These are phyloP conservation scores for Metschnikowia orientalis DNA, from an alignment of 805 yeast genomes.

Conservation along the genomic window DNA sequence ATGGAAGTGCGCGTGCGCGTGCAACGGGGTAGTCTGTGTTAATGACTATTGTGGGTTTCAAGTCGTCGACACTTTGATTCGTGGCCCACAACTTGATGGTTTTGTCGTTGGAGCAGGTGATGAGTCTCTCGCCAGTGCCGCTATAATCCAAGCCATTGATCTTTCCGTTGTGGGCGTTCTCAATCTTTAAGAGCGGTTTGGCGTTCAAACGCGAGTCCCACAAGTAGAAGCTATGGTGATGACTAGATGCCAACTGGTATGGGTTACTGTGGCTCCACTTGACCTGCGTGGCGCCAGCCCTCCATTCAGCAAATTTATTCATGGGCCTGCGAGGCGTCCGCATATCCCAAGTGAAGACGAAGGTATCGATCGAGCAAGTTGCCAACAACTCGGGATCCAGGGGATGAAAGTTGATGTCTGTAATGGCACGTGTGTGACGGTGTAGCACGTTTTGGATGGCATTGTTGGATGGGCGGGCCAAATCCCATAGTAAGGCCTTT, in stretches of 20 bases:
- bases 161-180: constrained; percentile 73
- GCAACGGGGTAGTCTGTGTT: constrained; percentile 80
- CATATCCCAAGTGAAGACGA: constrained; percentile 86
- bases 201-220: constrained; percentile 92
- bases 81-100: constrained; percentile 48
- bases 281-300: constrained; percentile 91
- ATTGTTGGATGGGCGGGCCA: constrained; percentile 60
- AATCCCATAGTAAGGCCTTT: constrained; percentile 92
- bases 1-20: constrained; percentile 83
- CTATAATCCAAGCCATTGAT: constrained; percentile 88
- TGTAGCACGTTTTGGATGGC: constrained; percentile 88
- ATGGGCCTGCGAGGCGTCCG: constrained; percentile 73
- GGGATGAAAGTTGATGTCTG: constrained; percentile 93
- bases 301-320: constrained; percentile 85
- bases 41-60: constrained; percentile 52
- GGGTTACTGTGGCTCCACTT: constrained; percentile 84
- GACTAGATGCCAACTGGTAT: constrained; percentile 77
- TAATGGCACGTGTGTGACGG: constrained; percentile 87
- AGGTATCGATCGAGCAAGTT: constrained; percentile 90
- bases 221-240: constrained; percentile 70
- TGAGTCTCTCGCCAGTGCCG: constrained; percentile 52
- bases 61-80: not conserved
- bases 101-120: constrained; percentile 83
- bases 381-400: constrained; percentile 81
- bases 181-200: constrained; percentile 59